phyloP scores from a whole-genome alignment of 192 early-diverging fungal species.

The Kickxella alabastrina region DNA sequence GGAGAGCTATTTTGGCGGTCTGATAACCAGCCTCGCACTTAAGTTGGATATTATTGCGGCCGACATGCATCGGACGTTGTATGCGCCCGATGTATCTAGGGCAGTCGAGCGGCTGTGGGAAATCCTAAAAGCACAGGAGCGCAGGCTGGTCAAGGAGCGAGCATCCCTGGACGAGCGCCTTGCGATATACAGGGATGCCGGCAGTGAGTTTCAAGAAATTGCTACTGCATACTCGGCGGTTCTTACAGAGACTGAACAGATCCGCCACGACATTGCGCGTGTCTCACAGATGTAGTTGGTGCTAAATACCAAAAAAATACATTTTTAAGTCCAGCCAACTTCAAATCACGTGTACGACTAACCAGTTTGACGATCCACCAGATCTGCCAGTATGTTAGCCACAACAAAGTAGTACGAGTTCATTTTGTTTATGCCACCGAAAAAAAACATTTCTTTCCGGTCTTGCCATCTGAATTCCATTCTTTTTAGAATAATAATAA shows the following conservation, averaged over 20 bases:
- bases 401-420: no score
- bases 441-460: neutral
- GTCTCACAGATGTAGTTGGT: constrained; percentile 23
- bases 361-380: no score
- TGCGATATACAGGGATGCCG: constrained; percentile 40
- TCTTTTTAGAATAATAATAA: no score
- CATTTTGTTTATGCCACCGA: no score
- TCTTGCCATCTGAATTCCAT: no score
- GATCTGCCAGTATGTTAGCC: neutral
- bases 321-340: no score
- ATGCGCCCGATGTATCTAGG: constrained; percentile 20
- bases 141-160: constrained; percentile 24
- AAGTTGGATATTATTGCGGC: constrained; percentile 33
- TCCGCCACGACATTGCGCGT: constrained; percentile 36
- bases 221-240: constrained; percentile 28
- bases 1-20: constrained; percentile 47
- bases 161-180: constrained; percentile 39
- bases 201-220: constrained; percentile 45
- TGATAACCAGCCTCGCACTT: constrained; percentile 42
- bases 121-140: constrained; percentile 14
- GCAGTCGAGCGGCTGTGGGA: constrained; percentile 18
- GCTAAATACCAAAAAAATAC: no score
- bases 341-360: no score
- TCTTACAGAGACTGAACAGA: constrained; percentile 24
- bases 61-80: constrained; percentile 43